A percentile compares a stretch with the other conserved stretches of the same genome.
Evolutionary conservation across 1,139 yeast species (phyloP).

Genomic region (Hemisphaericaspora subhashii): DNA sequence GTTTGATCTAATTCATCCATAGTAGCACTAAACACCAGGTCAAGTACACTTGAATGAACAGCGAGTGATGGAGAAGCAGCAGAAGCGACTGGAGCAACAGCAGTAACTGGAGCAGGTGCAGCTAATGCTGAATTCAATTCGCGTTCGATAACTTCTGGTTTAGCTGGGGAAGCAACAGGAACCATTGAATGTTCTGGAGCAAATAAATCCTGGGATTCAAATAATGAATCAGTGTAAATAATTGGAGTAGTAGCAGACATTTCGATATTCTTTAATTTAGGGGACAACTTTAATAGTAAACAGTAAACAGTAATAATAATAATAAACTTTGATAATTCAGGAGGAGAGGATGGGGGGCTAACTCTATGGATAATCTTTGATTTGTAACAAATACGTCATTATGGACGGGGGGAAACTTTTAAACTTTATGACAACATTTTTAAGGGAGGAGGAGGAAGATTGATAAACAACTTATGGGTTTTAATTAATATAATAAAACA

Average conservation of each 20-base stretch:
- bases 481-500: slow-evolving; percentile 3
- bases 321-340: slow-evolving; percentile 1
- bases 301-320: slow-evolving; percentile 1
- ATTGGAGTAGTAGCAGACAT: slow-evolving; percentile 25
- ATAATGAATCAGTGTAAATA: slow-evolving; percentile 30
- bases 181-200: slow-evolving; percentile 6
- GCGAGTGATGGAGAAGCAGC: slow-evolving; percentile 40
- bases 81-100: slow-evolving; percentile 15
- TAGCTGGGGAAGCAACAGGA: slow-evolving; percentile 2
- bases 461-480: slow-evolving; percentile 7
- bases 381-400: slow-evolving; percentile 25
- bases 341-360: too few species aligned
- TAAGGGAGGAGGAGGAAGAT: slow-evolving; percentile 13
- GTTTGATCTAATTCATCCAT: slow-evolving; percentile 47
- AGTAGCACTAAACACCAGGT: slow-evolving; percentile 57
- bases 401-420: slow-evolving; percentile 24
- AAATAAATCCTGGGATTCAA: slow-evolving; percentile 23
- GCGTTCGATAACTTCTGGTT: slow-evolving; percentile 5
- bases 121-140: slow-evolving; percentile 10
- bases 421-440: slow-evolving; percentile 28
- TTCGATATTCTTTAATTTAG: slow-evolving; percentile 10
- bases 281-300: slow-evolving; percentile 5
- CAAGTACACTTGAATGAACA: slow-evolving; percentile 59
- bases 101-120: slow-evolving; percentile 9
- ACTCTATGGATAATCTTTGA: slow-evolving; percentile 1